Base-by-base conservation (phyloP, 108 stramenopile genomes). In the Nannochloropsis salina region DNA sequence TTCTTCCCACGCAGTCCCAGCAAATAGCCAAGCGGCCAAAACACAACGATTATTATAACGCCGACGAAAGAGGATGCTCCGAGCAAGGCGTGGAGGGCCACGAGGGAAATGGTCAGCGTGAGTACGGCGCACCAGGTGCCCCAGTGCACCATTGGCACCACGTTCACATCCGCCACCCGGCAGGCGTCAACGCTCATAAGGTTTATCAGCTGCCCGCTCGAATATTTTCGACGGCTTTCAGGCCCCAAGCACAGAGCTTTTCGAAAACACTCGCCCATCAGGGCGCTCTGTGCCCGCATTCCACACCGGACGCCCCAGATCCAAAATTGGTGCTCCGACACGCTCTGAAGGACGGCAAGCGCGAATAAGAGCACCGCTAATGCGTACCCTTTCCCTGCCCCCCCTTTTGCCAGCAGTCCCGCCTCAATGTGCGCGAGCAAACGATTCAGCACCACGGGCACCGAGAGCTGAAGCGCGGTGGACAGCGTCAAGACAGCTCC, bases 221-320 rank as follows among this genome's bases (percentile, higher is more conserved):
- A 8, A 74, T 74, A 74, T 74, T 74, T 74, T 6, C 61, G 61
- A n/a, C 61, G 15, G n/a, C 61, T 74, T n/a, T 74, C 61, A n/a
- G 61, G 61, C 15, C 61, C 61, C 61, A 74, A 74, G n/a, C 61
- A 74, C 61, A 74, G n/a, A 15, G 61, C 61, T n/a, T 74, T 74
- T n/a, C 61, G 61, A 74, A 74, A 74, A 74, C 61, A 74, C n/a
- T 74, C 61, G 15, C 61, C 61, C 61, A 74, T 74, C 61, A 74
- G n/a, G 20, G 20, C 61, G n/a, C 61, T 74, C 61, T 74, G 61
- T 74, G 61, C 61, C 20, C 61, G 61, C 61, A 74, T 74, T 74
- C 61, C 61, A 74, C 61, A 74, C 61, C 61, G 15, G n/a, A 74
- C n/a, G 20, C 61, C 61, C 61, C 61, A 74, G n/a, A 74, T 74